phyloP scores from a whole-genome alignment of 2,329 filamentous ascomycete species.

The Eutypa lata region DNA sequence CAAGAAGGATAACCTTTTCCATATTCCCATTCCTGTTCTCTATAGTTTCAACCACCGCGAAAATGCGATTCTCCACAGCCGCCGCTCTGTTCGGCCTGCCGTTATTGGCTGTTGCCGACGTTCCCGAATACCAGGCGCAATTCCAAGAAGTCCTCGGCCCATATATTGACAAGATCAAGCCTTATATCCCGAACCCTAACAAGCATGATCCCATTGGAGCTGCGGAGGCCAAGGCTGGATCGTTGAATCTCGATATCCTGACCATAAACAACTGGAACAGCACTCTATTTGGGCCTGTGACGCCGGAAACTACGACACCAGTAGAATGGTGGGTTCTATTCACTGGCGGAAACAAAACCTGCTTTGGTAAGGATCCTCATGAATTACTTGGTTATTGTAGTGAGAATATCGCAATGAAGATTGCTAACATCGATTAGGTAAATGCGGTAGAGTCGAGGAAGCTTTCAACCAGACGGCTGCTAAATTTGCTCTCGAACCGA shows the following conservation, averaged over 20 bases:
- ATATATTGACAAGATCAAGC: constrained; percentile 42
- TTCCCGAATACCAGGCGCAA: constrained; percentile 58
- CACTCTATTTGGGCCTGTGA: constrained; percentile 60
- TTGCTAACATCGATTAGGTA: constrained; percentile 41
- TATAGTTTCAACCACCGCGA: constrained; percentile 22
- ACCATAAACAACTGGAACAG: constrained; percentile 70
- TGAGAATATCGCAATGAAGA: background rate
- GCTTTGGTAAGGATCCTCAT: constrained; percentile 50
- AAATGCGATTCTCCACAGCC: constrained; percentile 57
- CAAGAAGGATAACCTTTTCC: constrained; percentile 1
- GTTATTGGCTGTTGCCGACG: constrained; percentile 52
- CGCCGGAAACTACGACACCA: constrained; percentile 56
- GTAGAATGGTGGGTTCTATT: constrained; percentile 76
- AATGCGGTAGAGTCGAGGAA: constrained; percentile 61
- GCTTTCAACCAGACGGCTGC: constrained; percentile 65
- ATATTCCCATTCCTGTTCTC: constrained; percentile 1
- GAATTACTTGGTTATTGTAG: too few species aligned
- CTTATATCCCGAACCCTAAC: constrained; percentile 49
- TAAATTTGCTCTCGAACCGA: constrained; percentile 58
- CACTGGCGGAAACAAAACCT: constrained; percentile 76
- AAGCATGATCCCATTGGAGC: constrained; percentile 39
- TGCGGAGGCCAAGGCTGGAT: constrained; percentile 48
- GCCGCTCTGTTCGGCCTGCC: constrained; percentile 53
- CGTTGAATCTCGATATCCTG: constrained; percentile 52
- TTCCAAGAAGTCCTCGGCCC: constrained; percentile 44